Conservation (phyloP, 1,284 basidiomycete species). For the Trametes pubescens region DNA sequence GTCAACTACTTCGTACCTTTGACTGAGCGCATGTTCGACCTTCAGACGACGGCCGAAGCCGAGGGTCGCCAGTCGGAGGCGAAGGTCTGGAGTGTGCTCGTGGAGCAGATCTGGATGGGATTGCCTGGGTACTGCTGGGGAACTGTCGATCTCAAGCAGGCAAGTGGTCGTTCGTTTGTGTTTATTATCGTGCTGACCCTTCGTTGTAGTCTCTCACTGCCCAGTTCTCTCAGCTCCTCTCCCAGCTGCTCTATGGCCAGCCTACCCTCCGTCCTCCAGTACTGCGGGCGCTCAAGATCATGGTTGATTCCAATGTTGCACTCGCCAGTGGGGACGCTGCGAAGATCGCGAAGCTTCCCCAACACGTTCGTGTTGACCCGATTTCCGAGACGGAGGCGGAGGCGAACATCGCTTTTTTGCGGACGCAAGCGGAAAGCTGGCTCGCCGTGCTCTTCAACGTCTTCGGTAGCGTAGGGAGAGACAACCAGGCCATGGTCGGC, state of each 20-base stretch:
- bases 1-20: slow-evolving; percentile 91
- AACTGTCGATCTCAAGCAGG: slow-evolving; percentile 64
- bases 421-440: slow-evolving; percentile 88
- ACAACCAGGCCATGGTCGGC: slow-evolving; percentile 85
- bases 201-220: slow-evolving; percentile 68
- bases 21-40: slow-evolving; percentile 92
- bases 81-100: slow-evolving; percentile 93
- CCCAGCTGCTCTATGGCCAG: slow-evolving; percentile 91
- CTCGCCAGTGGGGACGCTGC: slow-evolving; percentile 48
- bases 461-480: slow-evolving; percentile 85
- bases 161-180: slow-evolving; percentile 35
- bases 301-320: slow-evolving; percentile 79
- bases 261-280: slow-evolving; percentile 85
- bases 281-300: slow-evolving; percentile 80
- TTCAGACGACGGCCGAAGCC: slow-evolving; percentile 79
- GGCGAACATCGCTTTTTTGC: slow-evolving; percentile 79
- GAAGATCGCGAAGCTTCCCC: slow-evolving; percentile 41
- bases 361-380: slow-evolving; percentile 46
- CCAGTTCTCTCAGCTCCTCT: slow-evolving; percentile 87
- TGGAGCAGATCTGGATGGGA: slow-evolving; percentile 94
- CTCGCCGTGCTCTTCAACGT: slow-evolving; percentile 96
- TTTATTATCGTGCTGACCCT: not conserved
- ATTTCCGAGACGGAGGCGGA: slow-evolving; percentile 64
- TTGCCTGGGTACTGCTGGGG: slow-evolving; percentile 85
- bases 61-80: slow-evolving; percentile 82